Evolutionary conservation across 2,329 filamentous ascomycete genomes (phyloP), one percentile per base, ranked within the genome.

Genomic region (Cladorrhinum sp.): DNA sequence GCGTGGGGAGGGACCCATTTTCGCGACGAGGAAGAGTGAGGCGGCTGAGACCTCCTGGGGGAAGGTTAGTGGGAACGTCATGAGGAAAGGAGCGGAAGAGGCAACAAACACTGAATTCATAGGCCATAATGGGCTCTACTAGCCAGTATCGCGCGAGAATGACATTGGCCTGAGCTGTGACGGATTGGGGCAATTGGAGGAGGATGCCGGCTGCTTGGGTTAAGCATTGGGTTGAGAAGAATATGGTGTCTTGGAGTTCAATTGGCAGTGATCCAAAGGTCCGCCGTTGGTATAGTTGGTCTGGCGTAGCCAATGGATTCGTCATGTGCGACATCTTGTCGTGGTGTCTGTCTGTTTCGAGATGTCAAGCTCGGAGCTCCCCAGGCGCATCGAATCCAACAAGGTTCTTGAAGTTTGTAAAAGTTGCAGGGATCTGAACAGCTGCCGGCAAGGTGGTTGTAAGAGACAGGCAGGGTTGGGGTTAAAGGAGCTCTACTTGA

Each of bases 111-210:
- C 78, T 81, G 59, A 85, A 89, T 68, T 86, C 86, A 73, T 79
- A 77, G 64, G 75, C 76, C 78, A 83, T 83, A 70, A 76, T 80
- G 58, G 74, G 84, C 71, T 78, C 81, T 24, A 79, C 73, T 23
- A 92, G 77, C 88, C 90, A 96, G 76, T 92, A 95, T 13, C 93
- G 85, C 55, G 89, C 88, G 32, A 96, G 85, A 0, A 95, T 76
- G 45, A 97, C 86, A 70, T 93, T 91, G 2, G 93, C 91, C 70
- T 92, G 90, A 3, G 92, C 90, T 41, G 95, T 91, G 41, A 91
- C 85, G 67, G 92, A 91, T 72, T 96, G 92, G 6, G 92, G 90
- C 41, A 98, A 81, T 52, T 91, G 85, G 2, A 99, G 82, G 18
- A 98, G 83, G 55, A 96, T 82, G 27, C 91, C 91, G 10, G 90